Evolutionary conservation across 176 grass and related monocot genomes (phyloP).

Genomic region (Ensete ventricosum): DNA sequence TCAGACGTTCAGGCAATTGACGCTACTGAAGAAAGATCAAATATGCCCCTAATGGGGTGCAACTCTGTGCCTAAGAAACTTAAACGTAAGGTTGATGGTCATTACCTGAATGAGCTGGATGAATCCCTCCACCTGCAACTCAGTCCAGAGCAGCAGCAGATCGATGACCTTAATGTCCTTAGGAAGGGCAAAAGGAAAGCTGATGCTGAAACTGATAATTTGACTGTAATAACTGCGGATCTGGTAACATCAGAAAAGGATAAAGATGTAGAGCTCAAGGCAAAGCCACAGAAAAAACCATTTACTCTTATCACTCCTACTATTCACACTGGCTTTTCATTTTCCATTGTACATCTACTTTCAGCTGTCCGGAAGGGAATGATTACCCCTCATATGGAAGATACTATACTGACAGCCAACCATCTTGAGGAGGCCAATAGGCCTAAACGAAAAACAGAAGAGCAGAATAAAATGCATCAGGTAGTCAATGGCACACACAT

Average conservation of each 20-base stretch:
- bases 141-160: conserved; percentile 31
- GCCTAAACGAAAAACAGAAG: conserved; percentile 36
- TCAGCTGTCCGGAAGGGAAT: conserved; percentile 84
- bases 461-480: conserved; percentile 33
- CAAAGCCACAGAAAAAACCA: conserved; percentile 67
- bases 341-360: conserved; percentile 90
- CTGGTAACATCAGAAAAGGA: conserved; percentile 30
- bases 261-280: conserved; percentile 46
- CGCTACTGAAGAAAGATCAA: conserved; percentile 32
- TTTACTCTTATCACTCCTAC: conserved; percentile 81
- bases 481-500: conserved; percentile 27
- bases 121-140: conserved; percentile 27
- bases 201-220: conserved; percentile 27
- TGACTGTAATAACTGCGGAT: conserved; percentile 35
- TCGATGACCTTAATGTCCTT: conserved; percentile 27
- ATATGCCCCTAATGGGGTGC: conserved; percentile 33
- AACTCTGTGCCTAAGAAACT: conserved; percentile 46
- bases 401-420: conserved; percentile 23
- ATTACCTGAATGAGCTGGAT: conserved; percentile 31
- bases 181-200: conserved; percentile 87
- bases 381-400: conserved; percentile 44
- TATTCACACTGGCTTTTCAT: conserved; percentile 93
- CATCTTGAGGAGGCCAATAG: conserved; percentile 37
- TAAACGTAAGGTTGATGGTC: conserved; percentile 51
- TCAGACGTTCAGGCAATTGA: conserved; percentile 28